These are phyloP conservation scores for Arabidopsis arenosa DNA, from an alignment of 345 rosid genomes.

Conservation along the genomic window DNA sequence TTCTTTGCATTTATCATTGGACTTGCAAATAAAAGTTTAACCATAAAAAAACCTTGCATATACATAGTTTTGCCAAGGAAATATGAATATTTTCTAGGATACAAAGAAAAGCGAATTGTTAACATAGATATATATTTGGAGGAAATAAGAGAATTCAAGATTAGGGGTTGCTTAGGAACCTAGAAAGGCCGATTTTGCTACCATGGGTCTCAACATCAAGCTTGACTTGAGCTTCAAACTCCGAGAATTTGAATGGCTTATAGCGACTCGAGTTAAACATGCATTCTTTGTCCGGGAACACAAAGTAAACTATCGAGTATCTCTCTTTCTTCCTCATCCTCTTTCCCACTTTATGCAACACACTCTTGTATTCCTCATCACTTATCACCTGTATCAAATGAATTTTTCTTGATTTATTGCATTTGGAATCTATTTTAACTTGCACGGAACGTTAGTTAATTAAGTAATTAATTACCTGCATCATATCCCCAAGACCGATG, in stretches of 20 bases:
- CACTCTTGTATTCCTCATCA: constrained; percentile 61
- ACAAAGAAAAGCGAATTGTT: neutral
- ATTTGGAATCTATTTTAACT: neutral
- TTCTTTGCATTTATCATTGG: no score
- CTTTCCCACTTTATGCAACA: constrained; percentile 57
- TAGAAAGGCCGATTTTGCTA: constrained; percentile 62
- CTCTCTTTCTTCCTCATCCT: constrained; percentile 52
- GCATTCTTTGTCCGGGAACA: constrained; percentile 56
- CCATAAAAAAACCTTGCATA: no score
- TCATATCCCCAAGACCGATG: constrained; percentile 75
- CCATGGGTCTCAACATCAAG: constrained; percentile 59
- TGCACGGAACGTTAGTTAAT: neutral
- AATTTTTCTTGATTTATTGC: neutral
- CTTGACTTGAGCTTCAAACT: constrained; percentile 69
- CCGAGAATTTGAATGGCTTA: constrained; percentile 64
- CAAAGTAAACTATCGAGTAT: constrained; percentile 70
- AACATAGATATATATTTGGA: neutral
- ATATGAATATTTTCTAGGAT: no score
- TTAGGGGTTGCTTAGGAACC: constrained; percentile 46
- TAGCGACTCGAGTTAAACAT: constrained; percentile 59
- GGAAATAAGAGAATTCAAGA: neutral
- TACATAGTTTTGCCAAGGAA: neutral
- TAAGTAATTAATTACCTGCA: constrained; percentile 54
- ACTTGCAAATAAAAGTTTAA: no score
- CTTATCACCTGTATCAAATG: constrained; percentile 61